phyloP scores from a whole-genome alignment of 208 protist species.

The Jaenimonas drosophilae region DNA sequence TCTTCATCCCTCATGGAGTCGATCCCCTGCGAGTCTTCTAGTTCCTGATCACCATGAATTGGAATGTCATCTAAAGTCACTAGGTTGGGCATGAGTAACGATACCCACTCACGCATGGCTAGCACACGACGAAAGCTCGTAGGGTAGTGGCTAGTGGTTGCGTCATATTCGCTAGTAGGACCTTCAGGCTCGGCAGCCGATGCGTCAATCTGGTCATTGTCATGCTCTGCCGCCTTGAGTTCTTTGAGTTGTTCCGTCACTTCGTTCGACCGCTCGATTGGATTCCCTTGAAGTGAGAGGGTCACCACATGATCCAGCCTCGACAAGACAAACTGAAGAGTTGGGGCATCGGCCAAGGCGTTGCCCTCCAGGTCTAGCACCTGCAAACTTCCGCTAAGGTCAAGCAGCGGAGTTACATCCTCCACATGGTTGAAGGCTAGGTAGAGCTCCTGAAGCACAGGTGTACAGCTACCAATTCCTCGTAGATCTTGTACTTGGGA shows the following conservation, averaged over 20 bases:
- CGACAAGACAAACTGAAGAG: slow-evolving; percentile 20
- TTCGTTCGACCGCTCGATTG: slow-evolving; percentile 11
- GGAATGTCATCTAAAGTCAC: slow-evolving; percentile 40
- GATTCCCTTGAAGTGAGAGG: slow-evolving; percentile 65
- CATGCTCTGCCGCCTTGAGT: background rate
- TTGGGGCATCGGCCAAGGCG: slow-evolving; percentile 22
- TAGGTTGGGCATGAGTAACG: slow-evolving; percentile 45
- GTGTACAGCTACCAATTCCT: slow-evolving; percentile 56
- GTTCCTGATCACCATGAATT: slow-evolving; percentile 7
- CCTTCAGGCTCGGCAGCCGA: too few species aligned
- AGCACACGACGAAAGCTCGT: background rate
- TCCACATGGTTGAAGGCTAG: slow-evolving; percentile 70
- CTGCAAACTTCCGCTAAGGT: slow-evolving; percentile 52
- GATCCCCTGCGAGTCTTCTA: slow-evolving; percentile 7
- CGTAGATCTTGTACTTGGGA: slow-evolving; percentile 47
- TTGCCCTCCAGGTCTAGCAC: slow-evolving; percentile 87
- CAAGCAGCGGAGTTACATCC: slow-evolving; percentile 47
- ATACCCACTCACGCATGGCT: slow-evolving; percentile 33
- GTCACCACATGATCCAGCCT: slow-evolving; percentile 32
- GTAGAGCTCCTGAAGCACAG: slow-evolving; percentile 69
- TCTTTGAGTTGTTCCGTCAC: background rate
- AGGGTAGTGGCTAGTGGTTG: background rate
- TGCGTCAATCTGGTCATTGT: background rate
- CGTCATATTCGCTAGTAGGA: background rate
- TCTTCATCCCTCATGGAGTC: background rate